Evolutionary conservation across 148 eudicot species (phyloP), one percentile per base, ranked within the genome.

Genomic region (Amaranthus cruentus): DNA sequence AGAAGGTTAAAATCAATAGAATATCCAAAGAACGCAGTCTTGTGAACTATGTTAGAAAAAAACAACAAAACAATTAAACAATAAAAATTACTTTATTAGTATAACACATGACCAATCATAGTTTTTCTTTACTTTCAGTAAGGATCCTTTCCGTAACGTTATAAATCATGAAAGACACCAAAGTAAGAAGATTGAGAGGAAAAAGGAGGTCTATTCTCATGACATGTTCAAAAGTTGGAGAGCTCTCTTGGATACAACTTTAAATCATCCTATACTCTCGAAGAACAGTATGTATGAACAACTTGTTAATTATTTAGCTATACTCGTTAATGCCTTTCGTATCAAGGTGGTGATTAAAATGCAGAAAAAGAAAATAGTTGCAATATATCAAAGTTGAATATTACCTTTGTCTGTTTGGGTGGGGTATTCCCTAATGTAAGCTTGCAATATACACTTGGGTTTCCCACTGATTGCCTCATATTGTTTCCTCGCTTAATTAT

Each of bases 391-490:
- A 55, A 70, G 15, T 49, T 46, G 55, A 46, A 52, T 57, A 74
- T 70, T 84, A 91, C 99, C 97, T 95, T 86, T 21, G 99, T 92
- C 73, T 87, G 96, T 76, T 81, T 86, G 18, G 97, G 87, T 38
- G 91, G 87, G 55, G 88, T 92, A 74, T 86, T 88, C 62, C 97
- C 97, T 51, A 95, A 95, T 54, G 99, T 95, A 52, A 95, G 89
- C 92, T 95, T 95, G 86, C 99, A 92, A 77, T 64, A 95, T 8
- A 80, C 96, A 72, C 99, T 95, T 14, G 99, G 85, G 76, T 91
- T 90, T 73, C 99, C 99, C 53, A 95, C 97, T 13, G 99, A 95
- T 79, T 90, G 97, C 84, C 83, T 92, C 92, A 92, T 92, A 78
- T 95, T 95, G 81, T 85, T 95, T 74, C 99, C 99, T 56, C 96